Conservation (phyloP, 2,329 filamentous ascomycete genomes). For the Epichloe gansuensis region DNA sequence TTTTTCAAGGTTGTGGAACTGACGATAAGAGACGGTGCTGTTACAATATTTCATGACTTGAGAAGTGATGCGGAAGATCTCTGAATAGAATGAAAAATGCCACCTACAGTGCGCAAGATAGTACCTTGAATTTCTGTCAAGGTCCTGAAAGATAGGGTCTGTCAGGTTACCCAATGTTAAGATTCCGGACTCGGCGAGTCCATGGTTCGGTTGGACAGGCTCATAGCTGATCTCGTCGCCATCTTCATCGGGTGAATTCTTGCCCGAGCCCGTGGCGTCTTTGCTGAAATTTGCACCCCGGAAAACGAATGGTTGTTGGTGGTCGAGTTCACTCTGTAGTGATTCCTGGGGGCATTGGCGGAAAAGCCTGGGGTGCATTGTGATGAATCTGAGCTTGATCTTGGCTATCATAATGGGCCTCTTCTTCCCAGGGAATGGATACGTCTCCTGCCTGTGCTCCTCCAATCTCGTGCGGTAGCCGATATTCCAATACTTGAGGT, state of each 20-base stretch:
- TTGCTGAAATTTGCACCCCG: background rate
- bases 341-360: background rate
- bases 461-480: background rate
- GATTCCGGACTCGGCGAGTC: background rate
- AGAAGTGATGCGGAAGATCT: background rate
- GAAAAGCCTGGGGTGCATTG: background rate
- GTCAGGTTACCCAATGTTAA: constrained; percentile 22
- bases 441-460: background rate
- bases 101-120: constrained; percentile 40
- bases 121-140: constrained; percentile 31
- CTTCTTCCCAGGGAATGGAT: background rate
- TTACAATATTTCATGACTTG: background rate
- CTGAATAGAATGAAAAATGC: background rate
- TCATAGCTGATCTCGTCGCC: background rate
- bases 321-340: background rate
- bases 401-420: background rate
- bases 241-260: background rate
- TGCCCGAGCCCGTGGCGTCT: background rate
- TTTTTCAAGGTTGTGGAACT: too few species aligned
- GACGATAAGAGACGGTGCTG: constrained; percentile 24
- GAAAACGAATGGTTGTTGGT: background rate
- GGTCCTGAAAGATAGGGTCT: constrained; percentile 44
- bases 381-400: background rate
- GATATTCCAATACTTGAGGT: background rate
- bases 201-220: background rate